Conservation (phyloP, 148 eudicot genomes). For the Dysphania ambrosioides region DNA sequence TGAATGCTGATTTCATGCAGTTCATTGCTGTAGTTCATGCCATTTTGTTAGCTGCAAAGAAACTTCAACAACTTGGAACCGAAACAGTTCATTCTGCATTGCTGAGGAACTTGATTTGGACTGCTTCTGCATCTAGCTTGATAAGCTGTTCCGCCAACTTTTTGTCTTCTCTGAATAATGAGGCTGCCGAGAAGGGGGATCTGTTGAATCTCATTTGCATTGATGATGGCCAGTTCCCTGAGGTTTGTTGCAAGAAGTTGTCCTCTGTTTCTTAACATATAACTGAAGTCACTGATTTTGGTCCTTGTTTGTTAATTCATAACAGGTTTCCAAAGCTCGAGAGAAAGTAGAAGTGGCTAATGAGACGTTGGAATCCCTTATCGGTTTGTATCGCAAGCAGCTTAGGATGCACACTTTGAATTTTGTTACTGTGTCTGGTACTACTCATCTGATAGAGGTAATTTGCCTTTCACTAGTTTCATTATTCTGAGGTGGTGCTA, state of each 20-base stretch:
- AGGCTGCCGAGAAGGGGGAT: constrained; percentile 79
- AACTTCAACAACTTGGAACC: constrained; percentile 61
- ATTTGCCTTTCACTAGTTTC: not conserved
- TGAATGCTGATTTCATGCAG: constrained; percentile 43
- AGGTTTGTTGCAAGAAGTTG: constrained; percentile 43
- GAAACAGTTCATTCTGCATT: constrained; percentile 53
- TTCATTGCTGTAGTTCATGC: constrained; percentile 81
- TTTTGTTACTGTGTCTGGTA: constrained; percentile 64
- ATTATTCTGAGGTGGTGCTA: too few relatives aligned
- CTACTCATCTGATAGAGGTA: constrained; percentile 94
- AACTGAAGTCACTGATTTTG: not conserved
- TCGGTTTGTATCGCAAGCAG: constrained; percentile 62
- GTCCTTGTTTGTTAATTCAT: constrained; percentile 1
- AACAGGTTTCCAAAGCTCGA: constrained; percentile 60
- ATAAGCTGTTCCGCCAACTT: constrained; percentile 55
- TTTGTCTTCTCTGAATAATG: constrained; percentile 67
- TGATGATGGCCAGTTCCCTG: constrained; percentile 55
- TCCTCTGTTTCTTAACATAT: not conserved
- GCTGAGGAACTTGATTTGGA: constrained; percentile 62
- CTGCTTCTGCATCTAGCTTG: constrained; percentile 69
- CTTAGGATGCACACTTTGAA: constrained; percentile 58
- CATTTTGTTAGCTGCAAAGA: constrained; percentile 66
- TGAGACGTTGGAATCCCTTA: constrained; percentile 63
- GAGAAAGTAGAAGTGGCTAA: constrained; percentile 49
- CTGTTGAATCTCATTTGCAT: constrained; percentile 53